These are phyloP conservation scores for Calocera cornea DNA, from an alignment of 768 basidiomycete species.

Conservation along the genomic window DNA sequence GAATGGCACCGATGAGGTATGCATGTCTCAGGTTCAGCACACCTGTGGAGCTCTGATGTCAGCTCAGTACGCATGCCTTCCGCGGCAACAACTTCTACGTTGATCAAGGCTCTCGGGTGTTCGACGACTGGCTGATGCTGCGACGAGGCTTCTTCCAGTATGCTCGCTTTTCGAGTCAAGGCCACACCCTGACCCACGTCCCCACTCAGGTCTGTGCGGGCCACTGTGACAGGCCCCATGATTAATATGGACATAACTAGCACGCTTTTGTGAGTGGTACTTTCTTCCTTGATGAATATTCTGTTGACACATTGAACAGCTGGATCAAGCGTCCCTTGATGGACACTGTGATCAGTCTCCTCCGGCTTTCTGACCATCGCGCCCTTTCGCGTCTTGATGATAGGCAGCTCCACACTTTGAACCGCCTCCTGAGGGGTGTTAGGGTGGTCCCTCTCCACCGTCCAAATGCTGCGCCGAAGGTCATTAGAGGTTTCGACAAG, in stretches of 20 bases:
- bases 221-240: background rate
- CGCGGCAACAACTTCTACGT: conserved; percentile 2
- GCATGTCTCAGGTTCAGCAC: background rate
- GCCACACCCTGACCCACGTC: background rate
- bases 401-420: background rate
- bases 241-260: background rate
- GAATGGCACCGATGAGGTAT: background rate
- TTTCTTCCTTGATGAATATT: background rate
- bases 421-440: background rate
- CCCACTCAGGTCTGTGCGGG: background rate
- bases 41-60: background rate
- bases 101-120: background rate
- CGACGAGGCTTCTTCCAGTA: conserved; percentile 3
- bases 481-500: background rate
- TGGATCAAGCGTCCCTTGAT: background rate
- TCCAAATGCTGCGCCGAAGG: background rate
- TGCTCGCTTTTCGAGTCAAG: background rate
- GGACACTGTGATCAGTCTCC: background rate
- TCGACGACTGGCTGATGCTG: background rate
- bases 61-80: background rate
- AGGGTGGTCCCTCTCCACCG: background rate
- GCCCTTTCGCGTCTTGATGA: background rate
- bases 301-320: no score
- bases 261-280: background rate
- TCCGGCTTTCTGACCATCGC: background rate